Conservation (phyloP, 805 yeast species). For the Brettanomyces bruxellensis region DNA sequence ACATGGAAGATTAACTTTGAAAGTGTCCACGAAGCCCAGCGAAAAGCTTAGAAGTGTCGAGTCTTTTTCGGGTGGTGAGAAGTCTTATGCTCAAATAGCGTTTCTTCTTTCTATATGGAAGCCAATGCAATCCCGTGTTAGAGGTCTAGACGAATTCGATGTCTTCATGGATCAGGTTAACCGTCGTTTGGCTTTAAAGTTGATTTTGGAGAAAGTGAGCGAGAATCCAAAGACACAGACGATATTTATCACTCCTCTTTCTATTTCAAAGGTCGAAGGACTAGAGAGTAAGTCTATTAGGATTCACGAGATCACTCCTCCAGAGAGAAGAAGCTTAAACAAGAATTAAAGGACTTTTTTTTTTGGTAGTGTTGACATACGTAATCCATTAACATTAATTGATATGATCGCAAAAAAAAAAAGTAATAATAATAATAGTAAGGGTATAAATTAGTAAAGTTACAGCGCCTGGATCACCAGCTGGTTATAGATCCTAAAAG, state of each 20-base stretch:
- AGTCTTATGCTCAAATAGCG: slow-evolving; percentile 87
- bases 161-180: slow-evolving; percentile 96
- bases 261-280: slow-evolving; percentile 64
- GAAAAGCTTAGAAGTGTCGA: slow-evolving; percentile 59
- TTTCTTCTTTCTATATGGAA: slow-evolving; percentile 86
- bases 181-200: slow-evolving; percentile 65
- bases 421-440: too few relatives aligned
- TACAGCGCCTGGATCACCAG: too few relatives aligned
- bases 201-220: slow-evolving; percentile 62
- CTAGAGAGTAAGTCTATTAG: slow-evolving; percentile 43
- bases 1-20: slow-evolving; percentile 41
- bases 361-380: too few relatives aligned
- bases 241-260: slow-evolving; percentile 90
- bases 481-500: too few relatives aligned
- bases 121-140: slow-evolving; percentile 76
- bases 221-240: slow-evolving; percentile 68
- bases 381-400: too few relatives aligned
- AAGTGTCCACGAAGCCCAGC: slow-evolving; percentile 54
- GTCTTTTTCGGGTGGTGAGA: slow-evolving; percentile 94
- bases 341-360: not conserved
- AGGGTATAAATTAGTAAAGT: too few relatives aligned
- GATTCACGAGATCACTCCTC: slow-evolving; percentile 50
- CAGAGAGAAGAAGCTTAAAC: slow-evolving; percentile 17
- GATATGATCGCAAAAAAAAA: too few relatives aligned
- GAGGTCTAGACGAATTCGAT: slow-evolving; percentile 94